These are phyloP conservation scores for Trametes versicolor DNA, from an alignment of 1,284 basidiomycete genomes.

Conservation along the genomic window DNA sequence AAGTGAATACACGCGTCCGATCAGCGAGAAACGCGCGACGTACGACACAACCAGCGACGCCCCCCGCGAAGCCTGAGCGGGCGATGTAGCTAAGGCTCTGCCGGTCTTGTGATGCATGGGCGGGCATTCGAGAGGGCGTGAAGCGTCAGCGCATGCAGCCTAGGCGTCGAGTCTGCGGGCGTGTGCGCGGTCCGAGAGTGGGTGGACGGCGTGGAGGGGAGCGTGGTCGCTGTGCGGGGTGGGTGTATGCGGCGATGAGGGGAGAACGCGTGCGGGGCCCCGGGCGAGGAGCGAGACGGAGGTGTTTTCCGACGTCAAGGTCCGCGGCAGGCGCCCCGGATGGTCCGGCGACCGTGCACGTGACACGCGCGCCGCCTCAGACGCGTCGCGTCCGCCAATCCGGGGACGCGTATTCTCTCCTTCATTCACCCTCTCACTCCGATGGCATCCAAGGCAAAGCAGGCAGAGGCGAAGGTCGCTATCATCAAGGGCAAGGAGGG, in stretches of 20 bases:
- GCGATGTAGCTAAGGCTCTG: slow-evolving; percentile 80
- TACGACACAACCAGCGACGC: slow-evolving; percentile 93
- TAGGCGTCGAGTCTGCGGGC: slow-evolving; percentile 2
- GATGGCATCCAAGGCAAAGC: slow-evolving; percentile 47
- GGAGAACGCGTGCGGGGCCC: slow-evolving; percentile 19
- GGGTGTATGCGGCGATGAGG: slow-evolving; percentile 16
- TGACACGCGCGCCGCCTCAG: slow-evolving; percentile 13
- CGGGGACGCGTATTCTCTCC: background rate
- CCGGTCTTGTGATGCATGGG: slow-evolving; percentile 64
- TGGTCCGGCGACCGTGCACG: slow-evolving; percentile 7
- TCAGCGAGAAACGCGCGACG: slow-evolving; percentile 46
- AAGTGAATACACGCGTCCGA: slow-evolving; percentile 1
- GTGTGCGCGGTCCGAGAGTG: background rate
- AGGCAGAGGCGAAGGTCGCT: slow-evolving; percentile 61
- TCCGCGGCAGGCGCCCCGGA: background rate
- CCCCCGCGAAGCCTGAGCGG: slow-evolving; percentile 90
- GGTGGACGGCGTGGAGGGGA: slow-evolving; percentile 10
- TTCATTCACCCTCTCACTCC: background rate
- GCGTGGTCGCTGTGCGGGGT: slow-evolving; percentile 6
- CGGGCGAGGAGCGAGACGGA: slow-evolving; percentile 7
- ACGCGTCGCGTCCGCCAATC: slow-evolving; percentile 20
- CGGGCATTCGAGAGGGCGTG: slow-evolving; percentile 60
- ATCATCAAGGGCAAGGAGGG: slow-evolving; percentile 79
- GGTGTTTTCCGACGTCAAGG: slow-evolving; percentile 13
- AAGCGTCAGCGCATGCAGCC: slow-evolving; percentile 25